Evolutionary conservation across 2,329 filamentous ascomycete genomes (phyloP), one percentile per base, ranked within the genome.

Genomic region (Phyllosticta citribraziliensis): DNA sequence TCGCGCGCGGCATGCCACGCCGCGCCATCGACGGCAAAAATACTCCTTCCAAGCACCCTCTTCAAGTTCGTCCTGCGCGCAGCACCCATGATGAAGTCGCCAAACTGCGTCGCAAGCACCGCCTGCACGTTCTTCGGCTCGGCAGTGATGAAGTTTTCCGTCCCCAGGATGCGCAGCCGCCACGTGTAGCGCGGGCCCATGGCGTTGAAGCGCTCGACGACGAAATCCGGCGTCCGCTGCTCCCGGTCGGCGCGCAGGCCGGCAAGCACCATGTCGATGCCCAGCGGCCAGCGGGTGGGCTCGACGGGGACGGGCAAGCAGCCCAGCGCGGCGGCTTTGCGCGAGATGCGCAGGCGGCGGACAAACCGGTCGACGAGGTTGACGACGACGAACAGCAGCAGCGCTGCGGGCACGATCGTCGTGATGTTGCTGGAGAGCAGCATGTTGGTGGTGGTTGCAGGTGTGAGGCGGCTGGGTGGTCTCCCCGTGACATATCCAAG

Each of bases 121-220:
- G 73, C 71, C 67, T 80, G 79, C 61, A 80, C 64, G 60, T 79
- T 80, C 62, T 79, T 76, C 0, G 78, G 77, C 66, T 80, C 78
- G 10, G 67, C 70, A 0, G 78, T 80, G 11, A 69, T 66, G 58
- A 78, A 72, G 5, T 75, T 65, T 5, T 57, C 33, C 66, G 80
- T 78, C 11, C 67, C 70, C 0, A 78, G 80, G 11, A 69, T 66
- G 58, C 77, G 73, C 5, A 56, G 33, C n/a, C 55, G 30, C 55
- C 55, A 56, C 30, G 55, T 56, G 55, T 56, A 56, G 30, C 55
- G 30, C 10, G 33, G 33, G 30, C 55, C 30, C 55, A 56, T 56
- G 55, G 55, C 55, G 14, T 24, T 56, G 55, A 22, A 56, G 55
- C 55, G 55, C 9, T 20, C 25, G 55, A 56, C 27, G 30, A 56